Evolutionary conservation across 2,329 filamentous ascomycete species (phyloP).

Genomic region (Ustilaginoidea virens): DNA sequence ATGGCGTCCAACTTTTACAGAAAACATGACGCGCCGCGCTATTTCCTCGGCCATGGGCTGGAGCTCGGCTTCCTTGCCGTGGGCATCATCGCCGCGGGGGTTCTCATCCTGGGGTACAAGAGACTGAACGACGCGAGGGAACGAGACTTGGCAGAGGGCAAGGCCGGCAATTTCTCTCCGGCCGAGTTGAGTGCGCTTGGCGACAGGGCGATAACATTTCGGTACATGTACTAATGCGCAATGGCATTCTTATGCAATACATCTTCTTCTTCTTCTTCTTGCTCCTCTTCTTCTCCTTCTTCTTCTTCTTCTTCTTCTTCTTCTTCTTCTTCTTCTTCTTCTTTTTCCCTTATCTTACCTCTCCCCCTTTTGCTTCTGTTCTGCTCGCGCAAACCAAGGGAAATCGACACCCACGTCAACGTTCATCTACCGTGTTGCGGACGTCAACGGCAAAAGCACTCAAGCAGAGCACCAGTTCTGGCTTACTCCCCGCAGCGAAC

Average conservation of each 20-base stretch:
- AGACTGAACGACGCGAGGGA: constrained; percentile 43
- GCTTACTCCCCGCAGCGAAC: no score
- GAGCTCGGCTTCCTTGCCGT: constrained; percentile 32
- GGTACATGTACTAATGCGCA: constrained; percentile 35
- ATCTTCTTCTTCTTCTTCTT: background rate
- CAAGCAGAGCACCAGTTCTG: no score
- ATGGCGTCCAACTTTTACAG: constrained; percentile 63
- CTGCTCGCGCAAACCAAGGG: no score
- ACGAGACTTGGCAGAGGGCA: constrained; percentile 24
- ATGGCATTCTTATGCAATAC: no score
- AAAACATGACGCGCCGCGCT: constrained; percentile 28
- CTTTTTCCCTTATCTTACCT: no score
- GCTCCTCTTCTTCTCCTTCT: background rate
- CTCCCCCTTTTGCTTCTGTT: no score
- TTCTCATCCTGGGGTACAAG: constrained; percentile 34
- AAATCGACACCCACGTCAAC: no score
- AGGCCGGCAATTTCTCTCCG: constrained; percentile 18
- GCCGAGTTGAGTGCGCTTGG: constrained; percentile 42
- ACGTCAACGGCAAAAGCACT: no score
- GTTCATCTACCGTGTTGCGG: no score
- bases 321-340: no score
- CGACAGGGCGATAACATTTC: constrained; percentile 46
- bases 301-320: background rate
- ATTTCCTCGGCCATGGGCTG: constrained; percentile 32
- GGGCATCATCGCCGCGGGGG: constrained; percentile 27